phyloP scores from a whole-genome alignment of 2,329 filamentous ascomycete genomes.

The Chalaropsis ovoidea region DNA sequence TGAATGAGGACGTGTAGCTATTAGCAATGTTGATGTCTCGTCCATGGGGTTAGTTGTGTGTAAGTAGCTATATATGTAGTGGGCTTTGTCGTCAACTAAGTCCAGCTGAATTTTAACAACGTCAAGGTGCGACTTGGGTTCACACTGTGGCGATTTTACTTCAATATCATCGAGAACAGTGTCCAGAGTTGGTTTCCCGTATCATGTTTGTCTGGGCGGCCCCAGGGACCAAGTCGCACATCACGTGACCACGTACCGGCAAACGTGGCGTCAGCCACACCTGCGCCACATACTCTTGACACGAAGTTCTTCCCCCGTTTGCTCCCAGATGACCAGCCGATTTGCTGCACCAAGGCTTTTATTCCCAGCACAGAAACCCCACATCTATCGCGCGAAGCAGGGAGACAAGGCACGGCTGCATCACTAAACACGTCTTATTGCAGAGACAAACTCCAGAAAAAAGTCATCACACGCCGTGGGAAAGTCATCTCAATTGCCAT shows the following conservation, averaged over 20 bases:
- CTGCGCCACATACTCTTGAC: not conserved
- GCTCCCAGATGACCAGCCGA: not conserved
- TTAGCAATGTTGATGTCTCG: not conserved
- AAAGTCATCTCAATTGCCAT: conserved; percentile 11
- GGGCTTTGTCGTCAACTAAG: not conserved
- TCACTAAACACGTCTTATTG: conserved; percentile 15
- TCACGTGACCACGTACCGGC: not conserved
- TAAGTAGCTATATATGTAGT: not conserved
- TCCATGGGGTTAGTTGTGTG: not conserved
- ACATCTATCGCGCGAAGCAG: conserved; percentile 18
- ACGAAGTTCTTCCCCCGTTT: conserved; percentile 8
- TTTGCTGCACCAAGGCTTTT: not conserved
- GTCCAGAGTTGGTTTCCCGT: too few species aligned
- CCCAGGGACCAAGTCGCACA: too few species aligned
- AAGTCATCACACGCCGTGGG: not conserved
- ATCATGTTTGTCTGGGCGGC: too few species aligned
- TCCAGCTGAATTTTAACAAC: not conserved
- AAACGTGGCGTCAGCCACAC: not conserved
- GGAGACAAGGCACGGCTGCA: conserved; percentile 12
- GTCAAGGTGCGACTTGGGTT: too few species aligned
- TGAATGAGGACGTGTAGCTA: conserved; percentile 8
- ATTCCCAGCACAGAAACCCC: conserved; percentile 15
- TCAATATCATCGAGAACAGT: too few species aligned
- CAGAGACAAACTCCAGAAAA: not conserved
- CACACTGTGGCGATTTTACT: too few species aligned